Base-by-base conservation (phyloP, 169 alveolate species). In the Fabrea salina region DNA sequence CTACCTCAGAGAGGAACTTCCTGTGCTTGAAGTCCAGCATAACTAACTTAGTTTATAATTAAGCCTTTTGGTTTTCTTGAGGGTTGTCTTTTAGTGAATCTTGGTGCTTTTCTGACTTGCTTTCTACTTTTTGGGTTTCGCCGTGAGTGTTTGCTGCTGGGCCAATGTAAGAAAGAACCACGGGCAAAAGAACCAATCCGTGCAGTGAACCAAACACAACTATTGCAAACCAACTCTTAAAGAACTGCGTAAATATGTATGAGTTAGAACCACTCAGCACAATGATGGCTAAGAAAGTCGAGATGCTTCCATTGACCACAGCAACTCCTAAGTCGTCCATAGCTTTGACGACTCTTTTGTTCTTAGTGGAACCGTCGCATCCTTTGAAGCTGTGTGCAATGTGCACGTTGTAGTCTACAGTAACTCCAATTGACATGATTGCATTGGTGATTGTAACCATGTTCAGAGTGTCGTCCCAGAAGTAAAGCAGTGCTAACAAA, bases 381-480 rank as follows among this genome's bases (percentile, higher is more conserved):
- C 49, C 76, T 27, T 30, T 19, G 35, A 39, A 70, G 6, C 70
- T 32, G 33, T 70, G 68, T 3, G 68, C 80, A 4, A 70, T 22
- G 30, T 70, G 80, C 19, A 37, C 80, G 25, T 37, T n/a, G 33
- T 70, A 47, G 35, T 70, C 80, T 4, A 70, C 80, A 4, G 80
- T 44, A 25, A 70, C 13, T 32, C 80, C 80, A 6, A 70, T 19
- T 4, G 51, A 61, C n/a, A 70, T 41, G 11, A 70, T 47, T 16
- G 16, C 5, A 44, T 70, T 70, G 30, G 47, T 32, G 11, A 70
- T 37, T 47, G 43, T 19, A 47, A 70, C 35, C 30, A 56, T n/a
- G 54, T 70, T 70, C 16, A 70, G 74, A 6, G 22, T 13, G 13
- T 39, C 47, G 3, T 22, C 80, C 68, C 80, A 70, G 19, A n/a